Conservation (phyloP, 331 rosid species). For the Phaseolus coccineus region DNA sequence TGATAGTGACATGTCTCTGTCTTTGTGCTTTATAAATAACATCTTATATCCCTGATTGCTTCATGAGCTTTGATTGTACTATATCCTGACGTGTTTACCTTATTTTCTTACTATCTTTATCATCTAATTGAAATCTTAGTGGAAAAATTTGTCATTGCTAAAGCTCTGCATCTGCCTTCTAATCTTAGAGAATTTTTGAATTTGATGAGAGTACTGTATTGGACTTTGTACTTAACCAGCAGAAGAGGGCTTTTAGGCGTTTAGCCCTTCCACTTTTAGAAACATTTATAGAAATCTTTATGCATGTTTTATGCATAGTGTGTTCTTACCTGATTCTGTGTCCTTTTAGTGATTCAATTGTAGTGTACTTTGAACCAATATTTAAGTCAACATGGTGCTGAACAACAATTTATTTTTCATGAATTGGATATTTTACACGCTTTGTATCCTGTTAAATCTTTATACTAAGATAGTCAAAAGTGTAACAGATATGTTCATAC, state of each 20-base stretch:
- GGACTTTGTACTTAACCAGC: not conserved
- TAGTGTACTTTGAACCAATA: not conserved
- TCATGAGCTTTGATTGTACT: not conserved
- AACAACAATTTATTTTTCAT: not conserved
- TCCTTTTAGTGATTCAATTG: not conserved
- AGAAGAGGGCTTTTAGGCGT: not conserved
- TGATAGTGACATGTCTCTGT: not conserved
- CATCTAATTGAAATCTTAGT: not conserved
- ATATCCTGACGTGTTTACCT: not conserved
- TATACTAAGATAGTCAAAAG: not conserved
- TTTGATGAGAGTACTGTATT: not conserved
- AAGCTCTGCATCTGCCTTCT: not conserved
- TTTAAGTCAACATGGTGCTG: not conserved
- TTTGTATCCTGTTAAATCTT: not conserved
- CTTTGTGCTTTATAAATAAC: not conserved
- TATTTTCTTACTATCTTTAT: conserved; percentile 1
- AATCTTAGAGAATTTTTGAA: not conserved
- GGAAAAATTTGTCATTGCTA: not conserved
- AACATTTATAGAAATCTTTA: not conserved
- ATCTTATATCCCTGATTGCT: not conserved
- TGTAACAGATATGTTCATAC: not conserved
- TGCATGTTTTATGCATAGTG: not conserved
- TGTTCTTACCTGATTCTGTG: not conserved
- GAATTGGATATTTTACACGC: not conserved
- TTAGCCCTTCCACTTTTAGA: not conserved